Conservation (phyloP, 345 rosid genomes). For the Salix purpurea region DNA sequence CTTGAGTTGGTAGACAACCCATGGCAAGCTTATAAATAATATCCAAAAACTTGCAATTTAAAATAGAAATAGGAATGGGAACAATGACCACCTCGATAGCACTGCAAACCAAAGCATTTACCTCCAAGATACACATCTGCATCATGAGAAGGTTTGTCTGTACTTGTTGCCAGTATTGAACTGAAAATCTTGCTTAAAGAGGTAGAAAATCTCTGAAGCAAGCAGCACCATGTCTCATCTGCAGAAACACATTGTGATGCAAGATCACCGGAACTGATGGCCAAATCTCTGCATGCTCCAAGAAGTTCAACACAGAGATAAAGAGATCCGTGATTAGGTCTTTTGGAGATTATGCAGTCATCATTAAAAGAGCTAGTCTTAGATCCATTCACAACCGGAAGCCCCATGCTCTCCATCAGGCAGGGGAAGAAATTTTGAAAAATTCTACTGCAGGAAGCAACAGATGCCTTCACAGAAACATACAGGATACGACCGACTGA, state of each 20-base stretch:
- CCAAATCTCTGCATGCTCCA: conserved; percentile 62
- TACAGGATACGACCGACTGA: conserved; percentile 59
- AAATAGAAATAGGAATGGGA: too few species aligned
- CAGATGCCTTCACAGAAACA: conserved; percentile 60
- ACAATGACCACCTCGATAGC: not conserved
- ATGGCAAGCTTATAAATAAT: not conserved
- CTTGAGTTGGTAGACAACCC: not conserved
- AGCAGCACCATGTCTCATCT: conserved; percentile 46
- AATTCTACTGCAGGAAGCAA: conserved; percentile 55
- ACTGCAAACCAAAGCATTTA: conserved; percentile 32
- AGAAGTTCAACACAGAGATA: conserved; percentile 68
- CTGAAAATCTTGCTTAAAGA: conserved; percentile 45
- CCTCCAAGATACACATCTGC: conserved; percentile 61
- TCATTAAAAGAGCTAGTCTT: conserved; percentile 26
- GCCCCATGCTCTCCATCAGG: conserved; percentile 54
- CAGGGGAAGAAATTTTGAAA: conserved; percentile 49
- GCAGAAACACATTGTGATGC: conserved; percentile 19
- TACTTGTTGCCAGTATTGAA: conserved; percentile 31
- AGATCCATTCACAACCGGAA: conserved; percentile 32
- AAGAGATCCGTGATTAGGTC: conserved; percentile 56
- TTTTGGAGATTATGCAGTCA: conserved; percentile 26
- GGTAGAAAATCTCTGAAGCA: conserved; percentile 45
- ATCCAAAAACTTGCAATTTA: too few species aligned
- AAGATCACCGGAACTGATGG: conserved; percentile 24
- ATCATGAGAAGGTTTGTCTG: conserved; percentile 25